Evolutionary conservation across 2,329 filamentous ascomycete species (phyloP).

Genomic region (Exutisphaerella laricina): DNA sequence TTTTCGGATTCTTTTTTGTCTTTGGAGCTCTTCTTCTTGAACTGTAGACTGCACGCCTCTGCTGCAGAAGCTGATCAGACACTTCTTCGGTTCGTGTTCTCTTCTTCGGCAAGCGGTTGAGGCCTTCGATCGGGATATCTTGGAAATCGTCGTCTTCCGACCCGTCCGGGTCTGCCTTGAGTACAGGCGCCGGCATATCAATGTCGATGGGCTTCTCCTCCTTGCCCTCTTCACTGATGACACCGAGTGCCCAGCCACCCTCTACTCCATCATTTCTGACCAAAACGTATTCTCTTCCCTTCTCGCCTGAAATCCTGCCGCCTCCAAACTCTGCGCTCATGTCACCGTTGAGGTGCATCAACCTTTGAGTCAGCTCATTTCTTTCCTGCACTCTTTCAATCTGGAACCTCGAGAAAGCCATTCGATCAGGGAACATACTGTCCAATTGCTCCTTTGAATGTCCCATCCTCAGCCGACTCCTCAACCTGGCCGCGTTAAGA

Average conservation of each 20-base stretch:
- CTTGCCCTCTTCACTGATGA: conserved; percentile 79
- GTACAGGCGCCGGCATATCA: conserved; percentile 55
- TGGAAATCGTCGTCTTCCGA: conserved; percentile 73
- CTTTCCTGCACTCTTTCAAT: conserved; percentile 89
- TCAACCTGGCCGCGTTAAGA: conserved; percentile 81
- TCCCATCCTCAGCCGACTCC: conserved; percentile 89
- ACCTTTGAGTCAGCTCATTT: conserved; percentile 86
- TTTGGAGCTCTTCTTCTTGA: conserved; percentile 32
- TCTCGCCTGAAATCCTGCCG: conserved; percentile 72
- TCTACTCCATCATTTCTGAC: conserved; percentile 94
- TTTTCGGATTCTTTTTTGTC: conserved; percentile 20
- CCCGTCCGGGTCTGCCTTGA: conserved; percentile 50
- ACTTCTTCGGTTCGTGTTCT: conserved; percentile 27
- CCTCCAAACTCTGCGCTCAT: conserved; percentile 65
- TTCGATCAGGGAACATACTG: conserved; percentile 92
- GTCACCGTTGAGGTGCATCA: conserved; percentile 88
- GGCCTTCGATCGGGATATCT: conserved; percentile 82
- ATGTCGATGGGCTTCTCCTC: conserved; percentile 88
- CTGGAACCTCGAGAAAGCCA: conserved; percentile 95
- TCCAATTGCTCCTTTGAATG: conserved; percentile 94
- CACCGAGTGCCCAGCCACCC: conserved; percentile 91
- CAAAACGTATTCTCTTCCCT: conserved; percentile 86
- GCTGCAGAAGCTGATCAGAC: conserved; percentile 35
- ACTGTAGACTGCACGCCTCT: conserved; percentile 45
- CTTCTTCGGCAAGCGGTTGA: conserved; percentile 73